Base-by-base conservation (phyloP, 176 grass and related monocot genomes). In the Urochloa ruziziensis region DNA sequence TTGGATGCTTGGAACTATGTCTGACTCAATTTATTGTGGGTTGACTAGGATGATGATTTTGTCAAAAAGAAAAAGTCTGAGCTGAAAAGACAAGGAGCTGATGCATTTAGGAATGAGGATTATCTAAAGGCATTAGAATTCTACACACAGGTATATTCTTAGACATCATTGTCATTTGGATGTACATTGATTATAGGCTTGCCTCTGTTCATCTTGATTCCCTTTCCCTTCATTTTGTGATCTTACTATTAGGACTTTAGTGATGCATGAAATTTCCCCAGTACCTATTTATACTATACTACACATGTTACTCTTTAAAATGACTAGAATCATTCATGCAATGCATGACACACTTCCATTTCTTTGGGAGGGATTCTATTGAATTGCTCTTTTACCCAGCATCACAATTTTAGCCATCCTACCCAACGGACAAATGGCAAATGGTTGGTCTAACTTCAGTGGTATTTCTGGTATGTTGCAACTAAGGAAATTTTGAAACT, bases 41-140 rank as follows among this genome's bases (percentile, higher is more conserved):
- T 36, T 86, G 33, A 58, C 58, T 56, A 88, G 86, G 86, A 79
- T 47, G 57, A 79, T 35, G 66, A 59, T 11, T 34, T 73, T 43
- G 27, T 84, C 35, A 79, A 79, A 25, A 73, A 17, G 48, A 74
- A 44, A 33, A 66, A 43, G 57, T 54, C 75, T 29, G 81, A 84
- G 43, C 67, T 89, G 67, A 88, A 84, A 78, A 32, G 15, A 52
- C 52, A 83, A 79, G 74, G 33, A 5, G 46, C 44, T 52, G 80
- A 78, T 43, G 86, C 86, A 70, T 84, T 88, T 84, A 73, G 53
- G 35, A 79, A 84, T 53, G 47, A 85, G 36, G 82, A 89, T 30
- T 89, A 89, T 79, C 77, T 80, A 60, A 85, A 57, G 6, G 76
- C 76, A 32, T 48, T 58, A 48, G 27, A 47, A 43, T 7, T 79